These are phyloP conservation scores for Clavariopsis aquatica DNA, from an alignment of 495 filamentous ascomycete genomes.

Conservation along the genomic window DNA sequence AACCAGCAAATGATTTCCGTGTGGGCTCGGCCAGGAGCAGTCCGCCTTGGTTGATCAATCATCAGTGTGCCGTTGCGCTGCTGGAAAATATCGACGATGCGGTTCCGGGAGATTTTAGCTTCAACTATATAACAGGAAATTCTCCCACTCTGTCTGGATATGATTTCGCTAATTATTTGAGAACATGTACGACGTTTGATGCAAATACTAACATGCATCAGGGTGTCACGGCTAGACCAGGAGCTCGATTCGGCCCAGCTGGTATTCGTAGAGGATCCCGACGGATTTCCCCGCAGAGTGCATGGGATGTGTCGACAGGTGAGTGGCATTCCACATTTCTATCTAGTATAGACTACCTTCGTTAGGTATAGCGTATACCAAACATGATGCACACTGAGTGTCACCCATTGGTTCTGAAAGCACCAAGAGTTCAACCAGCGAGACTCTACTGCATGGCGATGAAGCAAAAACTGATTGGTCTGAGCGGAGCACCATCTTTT, in stretches of 20 bases:
- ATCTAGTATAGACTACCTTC: neutral
- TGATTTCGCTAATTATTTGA: neutral
- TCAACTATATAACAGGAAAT: too few species aligned
- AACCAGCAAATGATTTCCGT: too few species aligned
- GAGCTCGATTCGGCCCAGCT: constrained; percentile 54
- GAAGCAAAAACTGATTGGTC: neutral
- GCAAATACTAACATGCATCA: constrained; percentile 17
- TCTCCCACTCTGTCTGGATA: too few species aligned
- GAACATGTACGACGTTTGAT: neutral
- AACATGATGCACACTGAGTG: too few species aligned
- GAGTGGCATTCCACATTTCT: constrained; percentile 6
- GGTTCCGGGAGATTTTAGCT: neutral
- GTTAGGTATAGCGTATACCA: too few species aligned
- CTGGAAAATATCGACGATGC: neutral
- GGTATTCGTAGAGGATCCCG: constrained; percentile 54
- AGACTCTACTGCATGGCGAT: neutral
- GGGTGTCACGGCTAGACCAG: constrained; percentile 53
- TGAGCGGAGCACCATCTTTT: neutral
- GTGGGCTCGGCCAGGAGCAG: too few species aligned
- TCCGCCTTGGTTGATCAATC: neutral
- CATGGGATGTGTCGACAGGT: constrained; percentile 51
- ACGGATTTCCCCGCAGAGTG: constrained; percentile 43
- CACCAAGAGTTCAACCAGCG: neutral
- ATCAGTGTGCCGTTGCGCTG: neutral
- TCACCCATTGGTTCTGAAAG: neutral